Evolutionary conservation across 1,284 basidiomycete genomes (phyloP), one percentile per base, ranked within the genome.

Genomic region (Ceratobasidium sp.): DNA sequence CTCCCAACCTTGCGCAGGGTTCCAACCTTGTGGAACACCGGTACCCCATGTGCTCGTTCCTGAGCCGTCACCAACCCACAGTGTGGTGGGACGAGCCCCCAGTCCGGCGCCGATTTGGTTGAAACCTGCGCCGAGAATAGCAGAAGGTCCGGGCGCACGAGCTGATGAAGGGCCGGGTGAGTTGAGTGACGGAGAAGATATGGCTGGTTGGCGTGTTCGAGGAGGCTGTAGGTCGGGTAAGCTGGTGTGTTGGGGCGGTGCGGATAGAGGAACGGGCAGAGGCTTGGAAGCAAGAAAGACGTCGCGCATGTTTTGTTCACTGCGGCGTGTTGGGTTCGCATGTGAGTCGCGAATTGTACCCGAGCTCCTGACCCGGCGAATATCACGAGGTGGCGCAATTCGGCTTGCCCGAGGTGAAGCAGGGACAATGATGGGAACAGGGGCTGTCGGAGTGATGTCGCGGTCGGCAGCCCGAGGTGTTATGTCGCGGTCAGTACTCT

Each of bases 141-240:
- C n/a, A n/a, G n/a, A n/a, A n/a, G n/a, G n/a, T n/a, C n/a, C n/a
- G n/a, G n/a, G n/a, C n/a, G n/a, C n/a, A 26, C 69, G 69, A 2
- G 43, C 26, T 9, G 41, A 45, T 10, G 41, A 46, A 45, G 41
- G 59, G 14, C 59, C 41, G 43, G 39, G 43, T 28, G 45, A n/a
- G 28, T 48, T 43, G 48, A 71, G 45, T 5, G 69, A 71, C 23
- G 69, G 69, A 26, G 69, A 71, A 10, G 69, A 71, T 26, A 59
- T 46, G 55, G 69, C 69, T 5, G 57, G 45, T 23, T 59, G 69
- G 16, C 69, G 57, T 9, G 30, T 46, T 18, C 55, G 45, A n/a
- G 41, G 41, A 32, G 43, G 59, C n/a, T 18, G 41, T 6, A 57
- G 53, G 16, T 57, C 53, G 53, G 53, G 53, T 12, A 57, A 34